Base-by-base conservation (phyloP, 371 early-diverging fungal genomes). In the Rhizopus microsporus region DNA sequence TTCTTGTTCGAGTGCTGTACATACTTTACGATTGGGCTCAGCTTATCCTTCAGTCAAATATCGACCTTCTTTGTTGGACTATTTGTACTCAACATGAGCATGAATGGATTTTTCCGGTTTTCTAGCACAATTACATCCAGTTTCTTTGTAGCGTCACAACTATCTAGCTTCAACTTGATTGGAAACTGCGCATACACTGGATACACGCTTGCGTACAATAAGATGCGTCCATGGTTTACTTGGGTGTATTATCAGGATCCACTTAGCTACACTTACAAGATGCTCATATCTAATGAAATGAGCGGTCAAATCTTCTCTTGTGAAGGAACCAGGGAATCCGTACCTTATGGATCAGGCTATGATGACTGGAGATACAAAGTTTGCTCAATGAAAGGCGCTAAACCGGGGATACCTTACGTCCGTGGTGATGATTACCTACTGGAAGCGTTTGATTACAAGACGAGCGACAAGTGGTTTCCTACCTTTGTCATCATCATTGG, bases 161-260 rank as follows among this genome's bases (percentile, higher is more conserved):
- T 81, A 5, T 73, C 86, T 6, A 85, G 85, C 49, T 50, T 87
- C 33, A 47, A 80, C 31, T 67, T 91, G 5, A 60, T 88, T 56
- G 71, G 83, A 17, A 63, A 75, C 56, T 78, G 83, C 47, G 55
- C 85, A 7, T 85, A 88, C 52, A 77, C 78, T 34, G 89, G 89
- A 10, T 89, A 86, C 47, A 73, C 85, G 60, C 82, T 88, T 54
- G 85, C 86, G 3, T 76, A 76, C 17, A 57, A 62, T n/a, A 58
- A 72, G 4, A 88, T 90, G 88, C 81, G 85, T 51, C 83, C 80
- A 15, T 86, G 86, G 82, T 75, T 89, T 50, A 73, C 62, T 44
- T 88, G 88, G 89, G 77, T 89, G 38, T 84, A 82, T 60, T 90
- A 86, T 81, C 81, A 88, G 54, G 85, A 85, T 46, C 87, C 91